Evolutionary conservation across 2,329 filamentous ascomycete genomes (phyloP), one percentile per base, ranked within the genome.

Genomic region (Sporothrix brunneoviolacea): DNA sequence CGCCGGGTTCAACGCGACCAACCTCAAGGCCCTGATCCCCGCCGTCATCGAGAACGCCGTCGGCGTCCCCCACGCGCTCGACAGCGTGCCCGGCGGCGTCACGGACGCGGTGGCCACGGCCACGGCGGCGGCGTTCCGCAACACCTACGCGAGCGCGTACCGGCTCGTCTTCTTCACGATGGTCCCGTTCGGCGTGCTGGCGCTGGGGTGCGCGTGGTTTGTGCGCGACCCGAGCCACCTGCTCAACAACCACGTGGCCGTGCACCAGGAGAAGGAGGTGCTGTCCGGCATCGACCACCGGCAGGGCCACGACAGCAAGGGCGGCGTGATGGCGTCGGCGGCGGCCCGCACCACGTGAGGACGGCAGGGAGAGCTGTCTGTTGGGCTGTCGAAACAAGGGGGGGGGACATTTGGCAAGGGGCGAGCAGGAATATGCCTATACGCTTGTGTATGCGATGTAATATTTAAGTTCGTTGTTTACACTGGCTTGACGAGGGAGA

Each of bases 51-150:
- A n/a, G n/a, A 51, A 74, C 67, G 22, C 82, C 67, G 13, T 72
- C n/a, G 65, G 63, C 64, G 56, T 75, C 75, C 52, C 81, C 70
- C 77, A 83, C 82, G 58, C 83, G 82, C 42, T 73, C 70, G 55
- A 75, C 80, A 4, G 45, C 51, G 39, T 70, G 63, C 4, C 77
- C 71, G 27, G 70, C 68, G 15, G 71, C 70, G 3, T 71, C 30
- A 67, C 57, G 12, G 51, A 61, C 1, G 52, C 56, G 10, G 64
- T 71, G 28, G 54, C 62, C 18, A 58, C 52, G 1, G 67, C 66
- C 0, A 66, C 70, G 0, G 59, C 57, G 1, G 51, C 52, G 0
- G 69, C 70, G 15, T 54, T 68, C 13, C 65, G 67, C 54, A 60
- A 61, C 13, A 70, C 69, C 7, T 73, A 75, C 57, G 60, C 64